Base-by-base conservation (phyloP, 2,329 filamentous ascomycete genomes). In the Aspergillus melleus region DNA sequence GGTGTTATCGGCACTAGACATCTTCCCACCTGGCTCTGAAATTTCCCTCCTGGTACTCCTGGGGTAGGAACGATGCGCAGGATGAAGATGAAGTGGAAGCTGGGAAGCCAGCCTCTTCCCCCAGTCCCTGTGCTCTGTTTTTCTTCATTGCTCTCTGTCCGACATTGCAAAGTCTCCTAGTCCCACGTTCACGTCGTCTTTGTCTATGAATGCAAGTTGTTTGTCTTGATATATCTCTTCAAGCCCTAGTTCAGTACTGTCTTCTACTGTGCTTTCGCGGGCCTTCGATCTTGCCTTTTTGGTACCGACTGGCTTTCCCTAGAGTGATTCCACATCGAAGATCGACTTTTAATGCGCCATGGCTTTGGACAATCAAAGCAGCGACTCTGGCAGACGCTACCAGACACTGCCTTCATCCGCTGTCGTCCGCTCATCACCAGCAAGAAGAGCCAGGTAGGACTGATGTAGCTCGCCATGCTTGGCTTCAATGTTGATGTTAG, bases 381-480 rank as follows among this genome's bases (percentile, higher is more conserved):
- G 22, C 49, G 44, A 56, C 19, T 20, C 24, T 14, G 51, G 26
- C 55, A 58, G 60, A 42, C 64, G 59, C 36, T 60, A 59, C 9
- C 63, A 61, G 52, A 24, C 60, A 29, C 63, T 68, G 30, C 66
- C 67, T 4, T 57, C 69, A n/a, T 67, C 67, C 47, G 52, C 66
- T 10, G 39, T 64, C 3, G 62, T 70, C 24, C 68, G 67, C 6
- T 62, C 64, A 4, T 46, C 61, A 12, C 36, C 53, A 14, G 54
- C 49, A 20, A 68, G 61, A 42, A 67, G 70, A 57, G 58, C 50
- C 32, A 67, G 69, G 72, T 74, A 64, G 51, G 44, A 14, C 14
- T 30, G 9, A 10, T 49, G 36, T 6, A 30, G 44, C 22, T 47
- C 12, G 44, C 44, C 44, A 10, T 24, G 20, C 44, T 12, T 47